Base-by-base conservation (phyloP, 306 rosid species). In the Potentilla sterilis region DNA sequence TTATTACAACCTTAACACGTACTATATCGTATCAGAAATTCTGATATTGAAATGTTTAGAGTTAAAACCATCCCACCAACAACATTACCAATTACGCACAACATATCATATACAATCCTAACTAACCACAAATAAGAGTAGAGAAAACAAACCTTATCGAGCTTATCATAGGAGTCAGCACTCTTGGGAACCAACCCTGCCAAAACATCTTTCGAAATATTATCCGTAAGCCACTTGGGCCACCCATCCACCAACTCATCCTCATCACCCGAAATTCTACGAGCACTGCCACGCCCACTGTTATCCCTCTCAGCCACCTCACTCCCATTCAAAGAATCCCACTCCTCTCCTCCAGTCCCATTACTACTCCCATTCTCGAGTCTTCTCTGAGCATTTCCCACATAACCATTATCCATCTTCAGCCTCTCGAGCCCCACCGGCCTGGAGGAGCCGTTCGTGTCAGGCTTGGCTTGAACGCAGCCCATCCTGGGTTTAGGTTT, bases 151-250 rank as follows among this genome's bases (percentile, higher is more conserved):
- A 86, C 98, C 95, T 94, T 95, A 65, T 66, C 93, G 67, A 94
- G 84, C 88, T 87, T 92, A 75, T 75, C 87, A 81, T 81, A 92
- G 13, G 96, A 88, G 38, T 92, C 98, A 41, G 93, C 96, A 78
- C 92, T 90, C 82, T 49, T 92, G 21, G 95, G 96, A 70, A 90
- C 86, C 86, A 95, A 75, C 37, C 86, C 87, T 69, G 82, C 78
- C 78, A 95, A 82, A 19, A 83, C 84, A 18, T 82, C 71, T 38
- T 44, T 73, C 13, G 91, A 87, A 62, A 89, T 76, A 77, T 89
- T 89, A 58, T 80, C 90, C 73, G 77, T 76, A 1, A 89, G 77
- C 88, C 91, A 87, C 41, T 80, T 85, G 0, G 91, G 91, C 88
- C 87, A 87, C 0, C 91, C 91, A 47, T 73, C 78, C 9, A 80